Evolutionary conservation across 2,329 filamentous ascomycete genomes (phyloP).

Genomic region (Capronia epimyces): DNA sequence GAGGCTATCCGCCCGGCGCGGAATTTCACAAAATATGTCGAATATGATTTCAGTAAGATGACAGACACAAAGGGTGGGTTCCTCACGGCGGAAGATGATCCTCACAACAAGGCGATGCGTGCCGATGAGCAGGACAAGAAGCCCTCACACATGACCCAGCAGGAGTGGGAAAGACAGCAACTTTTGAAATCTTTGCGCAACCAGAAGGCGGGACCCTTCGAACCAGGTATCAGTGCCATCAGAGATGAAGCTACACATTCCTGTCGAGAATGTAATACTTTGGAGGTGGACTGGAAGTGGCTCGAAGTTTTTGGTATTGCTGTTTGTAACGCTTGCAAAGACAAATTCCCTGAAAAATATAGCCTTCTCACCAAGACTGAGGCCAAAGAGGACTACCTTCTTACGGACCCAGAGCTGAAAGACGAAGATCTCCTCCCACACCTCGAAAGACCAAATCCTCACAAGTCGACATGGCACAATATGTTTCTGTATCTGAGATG

Average conservation of each 20-base stretch:
- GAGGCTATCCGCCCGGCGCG: conserved; percentile 65
- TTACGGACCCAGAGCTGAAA: conserved; percentile 90
- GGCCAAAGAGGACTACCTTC: conserved; percentile 86
- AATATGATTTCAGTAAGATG: conserved; percentile 98
- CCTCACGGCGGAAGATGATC: conserved; percentile 83
- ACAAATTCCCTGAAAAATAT: conserved; percentile 85
- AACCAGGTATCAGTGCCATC: conserved; percentile 77
- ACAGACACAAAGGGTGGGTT: conserved; percentile 97
- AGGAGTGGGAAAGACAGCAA: conserved; percentile 85
- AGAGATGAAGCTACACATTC: conserved; percentile 60
- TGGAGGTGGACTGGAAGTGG: conserved; percentile 96
- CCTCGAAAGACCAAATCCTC: conserved; percentile 83
- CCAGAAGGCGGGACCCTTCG: conserved; percentile 74
- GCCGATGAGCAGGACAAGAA: conserved; percentile 57
- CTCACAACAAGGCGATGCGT: conserved; percentile 72
- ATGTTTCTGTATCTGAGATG: conserved; percentile 97
- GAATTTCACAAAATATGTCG: conserved; percentile 90
- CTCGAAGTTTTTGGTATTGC: conserved; percentile 71
- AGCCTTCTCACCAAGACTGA: conserved; percentile 95
- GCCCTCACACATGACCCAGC: conserved; percentile 80
- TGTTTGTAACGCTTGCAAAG: conserved; percentile 81
- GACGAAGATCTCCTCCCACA: conserved; percentile 83
- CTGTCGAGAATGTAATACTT: conserved; percentile 73
- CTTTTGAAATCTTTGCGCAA: conserved; percentile 66
- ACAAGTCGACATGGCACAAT: conserved; percentile 93